Base-by-base conservation (phyloP, 108 stramenopile species). In the Cyclotella cryptica region DNA sequence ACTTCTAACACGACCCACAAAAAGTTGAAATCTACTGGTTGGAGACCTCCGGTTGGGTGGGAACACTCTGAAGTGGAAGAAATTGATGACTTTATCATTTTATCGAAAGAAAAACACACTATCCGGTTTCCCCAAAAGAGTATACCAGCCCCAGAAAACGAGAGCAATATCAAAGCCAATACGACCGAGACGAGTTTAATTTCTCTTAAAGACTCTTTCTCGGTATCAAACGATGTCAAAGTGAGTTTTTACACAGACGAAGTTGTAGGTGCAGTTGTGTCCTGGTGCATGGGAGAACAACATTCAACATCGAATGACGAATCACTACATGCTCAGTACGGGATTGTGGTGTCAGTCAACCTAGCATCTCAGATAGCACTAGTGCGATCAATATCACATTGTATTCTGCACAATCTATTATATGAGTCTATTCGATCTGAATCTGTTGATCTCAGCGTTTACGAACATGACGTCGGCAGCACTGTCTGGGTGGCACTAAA, bases 61-160 rank as follows among this genome's bases (percentile, higher is more conserved):
- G 79, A 85, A 54, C 39, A 53, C 54, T 79, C 79, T 24, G 75
- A 77, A 2, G 29, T 77, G 19, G 67, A 66, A 10, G 57, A 42
- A 62, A 49, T 77, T 15, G 84, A 85, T 68, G 84, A 70, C 27
- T 66, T 81, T 43, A 42, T 73, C 15, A 81, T 85, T 49, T 15
- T 85, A 60, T 30, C 84, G 19, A 64, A 72, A 44, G 21, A 28
- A 11, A 40, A 44, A 43, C 19, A 18, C 18, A 58, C 17, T 0
- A 8, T 41, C 7, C 21, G 14, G 47, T n/a, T 22, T n/a, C 15
- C 51, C 24, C 62, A 5, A 35, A 6, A 18, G 28, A 39, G 6
- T 35, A 6, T 35, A 35, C 35, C 39, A 22, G 13, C 9, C 1
- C 21, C 66, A 42, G 29, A 66, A 21, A 46, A 65, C 1, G 17